phyloP scores from a whole-genome alignment of 208 protist genomes.

The Eutreptiella sp. region DNA sequence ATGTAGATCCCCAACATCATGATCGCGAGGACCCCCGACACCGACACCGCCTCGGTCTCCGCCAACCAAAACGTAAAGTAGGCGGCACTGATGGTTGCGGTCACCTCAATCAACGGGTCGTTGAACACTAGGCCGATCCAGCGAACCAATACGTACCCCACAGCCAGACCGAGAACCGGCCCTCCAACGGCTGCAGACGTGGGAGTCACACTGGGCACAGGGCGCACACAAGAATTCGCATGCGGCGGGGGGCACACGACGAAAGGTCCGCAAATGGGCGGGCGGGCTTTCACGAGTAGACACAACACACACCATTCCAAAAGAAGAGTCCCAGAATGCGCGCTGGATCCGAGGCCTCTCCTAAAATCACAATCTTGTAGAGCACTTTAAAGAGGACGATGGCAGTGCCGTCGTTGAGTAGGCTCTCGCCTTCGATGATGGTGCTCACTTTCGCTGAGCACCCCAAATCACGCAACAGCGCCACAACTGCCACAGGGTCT shows the following conservation, averaged over 20 bases:
- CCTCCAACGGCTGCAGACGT: too few species aligned
- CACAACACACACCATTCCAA: too few species aligned
- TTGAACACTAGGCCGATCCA: conserved; percentile 54
- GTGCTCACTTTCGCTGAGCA: conserved; percentile 63
- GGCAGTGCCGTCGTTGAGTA: conserved; percentile 80
- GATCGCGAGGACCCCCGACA: too few species aligned
- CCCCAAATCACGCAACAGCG: conserved; percentile 66
- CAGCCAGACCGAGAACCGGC: conserved; percentile 52
- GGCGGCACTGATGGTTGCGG: conserved; percentile 20
- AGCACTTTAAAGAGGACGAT: conserved; percentile 72
- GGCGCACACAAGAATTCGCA: too few species aligned
- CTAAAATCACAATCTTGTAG: conserved; percentile 45
- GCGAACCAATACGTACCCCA: conserved; percentile 43
- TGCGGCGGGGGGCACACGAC: too few species aligned
- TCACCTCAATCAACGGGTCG: conserved; percentile 56
- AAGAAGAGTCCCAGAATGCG: conserved; percentile 17
- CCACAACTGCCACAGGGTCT: conserved; percentile 77
- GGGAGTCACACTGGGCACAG: too few species aligned
- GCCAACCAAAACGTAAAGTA: not conserved
- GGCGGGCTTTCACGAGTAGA: too few species aligned
- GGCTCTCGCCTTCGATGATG: conserved; percentile 71
- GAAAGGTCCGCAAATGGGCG: too few species aligned
- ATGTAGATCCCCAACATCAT: too few species aligned
- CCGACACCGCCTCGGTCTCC: not conserved
- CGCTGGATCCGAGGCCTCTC: conserved; percentile 38